A percentile compares a stretch with the other conserved stretches of the same genome.
Evolutionary conservation across 2,329 filamentous ascomycete species (phyloP).

Genomic region (Ophioceras dolichostomum): DNA sequence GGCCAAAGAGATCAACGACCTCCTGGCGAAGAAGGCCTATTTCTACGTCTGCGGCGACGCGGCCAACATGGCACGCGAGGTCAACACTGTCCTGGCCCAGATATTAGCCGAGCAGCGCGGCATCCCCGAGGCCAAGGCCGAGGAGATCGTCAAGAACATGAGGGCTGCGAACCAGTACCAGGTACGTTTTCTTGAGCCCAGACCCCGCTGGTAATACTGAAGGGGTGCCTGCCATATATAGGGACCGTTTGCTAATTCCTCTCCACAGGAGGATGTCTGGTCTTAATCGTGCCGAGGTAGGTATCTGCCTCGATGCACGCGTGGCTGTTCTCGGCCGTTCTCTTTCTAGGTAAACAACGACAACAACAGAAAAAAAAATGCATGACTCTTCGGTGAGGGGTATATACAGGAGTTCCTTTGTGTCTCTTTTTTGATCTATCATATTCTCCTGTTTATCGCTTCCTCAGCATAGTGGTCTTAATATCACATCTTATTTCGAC

Average conservation of each 20-base stretch:
- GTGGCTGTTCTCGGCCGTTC: no score
- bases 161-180: conserved; percentile 92
- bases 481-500: no score
- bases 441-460: no score
- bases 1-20: conserved; percentile 72
- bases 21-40: conserved; percentile 77
- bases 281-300: no score
- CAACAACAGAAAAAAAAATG: no score
- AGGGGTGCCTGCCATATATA: conserved; percentile 91
- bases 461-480: no score
- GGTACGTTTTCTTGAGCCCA: conserved; percentile 41
- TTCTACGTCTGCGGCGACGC: conserved; percentile 98
- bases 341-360: no score
- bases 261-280: conserved; percentile 56
- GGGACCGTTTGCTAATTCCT: conserved; percentile 38
- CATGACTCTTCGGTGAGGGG: no score
- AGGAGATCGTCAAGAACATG: conserved; percentile 97
- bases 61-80: conserved; percentile 90
- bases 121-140: conserved; percentile 73
- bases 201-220: no score
- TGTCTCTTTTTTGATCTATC: no score
- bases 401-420: no score
- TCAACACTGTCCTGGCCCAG: conserved; percentile 74
- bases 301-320: no score
- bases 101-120: conserved; percentile 79